Evolutionary conservation across 2,329 filamentous ascomycete species (phyloP).

Genomic region (Grosmannia clavigera): DNA sequence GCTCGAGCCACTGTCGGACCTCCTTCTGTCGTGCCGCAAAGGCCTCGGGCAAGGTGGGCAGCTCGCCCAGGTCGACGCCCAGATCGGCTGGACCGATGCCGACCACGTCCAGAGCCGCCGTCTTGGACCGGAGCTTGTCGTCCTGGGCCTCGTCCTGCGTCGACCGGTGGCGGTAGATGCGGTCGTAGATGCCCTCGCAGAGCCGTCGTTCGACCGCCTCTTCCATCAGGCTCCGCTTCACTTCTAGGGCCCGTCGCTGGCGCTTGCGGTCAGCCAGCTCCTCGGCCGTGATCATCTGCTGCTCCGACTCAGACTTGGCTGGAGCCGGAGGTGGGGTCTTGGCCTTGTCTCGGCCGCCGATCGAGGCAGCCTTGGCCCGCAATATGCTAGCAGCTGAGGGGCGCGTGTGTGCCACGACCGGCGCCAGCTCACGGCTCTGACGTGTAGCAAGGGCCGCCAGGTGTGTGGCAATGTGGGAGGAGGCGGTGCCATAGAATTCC

Average conservation of each 20-base stretch:
- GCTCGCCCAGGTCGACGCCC: slow-evolving; percentile 57
- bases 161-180: slow-evolving; percentile 81
- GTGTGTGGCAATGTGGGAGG: slow-evolving; percentile 74
- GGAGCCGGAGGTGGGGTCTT: slow-evolving; percentile 19
- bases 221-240: slow-evolving; percentile 65
- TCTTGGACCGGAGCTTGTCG: slow-evolving; percentile 88
- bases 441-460: slow-evolving; percentile 67
- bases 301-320: slow-evolving; percentile 34
- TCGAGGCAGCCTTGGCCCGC: slow-evolving; percentile 41
- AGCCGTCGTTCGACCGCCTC: slow-evolving; percentile 82
- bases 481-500: slow-evolving; percentile 77
- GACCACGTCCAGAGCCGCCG: slow-evolving; percentile 78
- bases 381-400: slow-evolving; percentile 44
- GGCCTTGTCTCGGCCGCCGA: slow-evolving; percentile 37
- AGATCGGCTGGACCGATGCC: slow-evolving; percentile 82
- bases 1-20: slow-evolving; percentile 59
- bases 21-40: slow-evolving; percentile 50
- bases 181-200: slow-evolving; percentile 74
- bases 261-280: slow-evolving; percentile 73
- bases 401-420: slow-evolving; percentile 38
- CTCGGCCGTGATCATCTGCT: slow-evolving; percentile 82
- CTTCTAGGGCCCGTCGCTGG: slow-evolving; percentile 64
- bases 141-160: slow-evolving; percentile 93
- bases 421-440: slow-evolving; percentile 55
- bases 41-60: slow-evolving; percentile 39